Evolutionary conservation across 495 filamentous ascomycete species (phyloP), one percentile per base, ranked within the genome.

Genomic region (Achaetomiella virescens): DNA sequence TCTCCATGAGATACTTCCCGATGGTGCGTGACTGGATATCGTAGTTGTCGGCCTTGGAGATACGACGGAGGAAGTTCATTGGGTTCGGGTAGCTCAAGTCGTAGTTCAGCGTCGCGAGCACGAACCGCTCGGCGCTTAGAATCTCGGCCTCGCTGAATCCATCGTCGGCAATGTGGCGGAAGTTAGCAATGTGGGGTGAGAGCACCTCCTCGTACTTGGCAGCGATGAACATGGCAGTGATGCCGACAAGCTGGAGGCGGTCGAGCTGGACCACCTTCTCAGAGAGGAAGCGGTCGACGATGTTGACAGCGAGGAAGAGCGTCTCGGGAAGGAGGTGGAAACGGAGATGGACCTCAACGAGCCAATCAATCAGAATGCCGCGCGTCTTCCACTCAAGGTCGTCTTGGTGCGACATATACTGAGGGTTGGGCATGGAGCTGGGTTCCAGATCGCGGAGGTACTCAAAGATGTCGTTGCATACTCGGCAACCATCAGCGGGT

Each of bases 161-260:
- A 70, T 98, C 91, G 68, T 97, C 95, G 63, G 93, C 90, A 62
- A 98, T 89, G 62, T 96, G 88, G 58, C 87, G 86, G 80, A 97
- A 97, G 82, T 96, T 96, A 70, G 85, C 84, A 36, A 98, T 90
- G 67, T 97, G 93, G 31, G 93, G 95, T 4, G 93, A 96, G 21
- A 97, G 82, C 51, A 97, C 91, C 65, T 98, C 93, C 70, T 98
- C 93, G 63, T 97, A 98, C 75, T 98, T 98, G 61, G 92, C 91
- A 20, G 95, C 93, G 67, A 98, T 95, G 78, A 97, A 91, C 93
- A 98, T 97, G 67, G 93, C 93, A 45, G 93, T 95, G 58, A 97
- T 89, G 66, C 93, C 93, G 57, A 98, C 93, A 12, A 98, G 80
- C 72, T 98, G 93, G 8, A 98, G 83, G 54, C 90, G 90, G 63